phyloP scores from a whole-genome alignment of 495 filamentous ascomycete species.

The Neurospora discreta region DNA sequence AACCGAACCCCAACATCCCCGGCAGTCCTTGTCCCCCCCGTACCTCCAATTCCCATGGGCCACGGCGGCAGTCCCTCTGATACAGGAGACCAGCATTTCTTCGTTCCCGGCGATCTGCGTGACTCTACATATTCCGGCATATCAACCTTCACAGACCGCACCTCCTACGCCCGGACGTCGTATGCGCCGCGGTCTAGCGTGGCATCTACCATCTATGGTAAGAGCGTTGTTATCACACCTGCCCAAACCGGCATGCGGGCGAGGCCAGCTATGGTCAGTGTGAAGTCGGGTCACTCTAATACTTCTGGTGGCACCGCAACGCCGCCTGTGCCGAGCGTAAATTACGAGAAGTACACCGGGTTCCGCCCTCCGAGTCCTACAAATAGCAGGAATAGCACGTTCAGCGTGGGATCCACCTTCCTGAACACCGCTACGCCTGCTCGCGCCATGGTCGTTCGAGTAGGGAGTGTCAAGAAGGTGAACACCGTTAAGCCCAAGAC shows the following conservation, averaged over 20 bases:
- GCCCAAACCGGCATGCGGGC: constrained; percentile 75
- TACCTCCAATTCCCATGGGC: constrained; percentile 78
- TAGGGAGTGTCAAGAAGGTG: constrained; percentile 40
- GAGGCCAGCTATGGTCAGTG: constrained; percentile 82
- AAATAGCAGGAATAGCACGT: constrained; percentile 37
- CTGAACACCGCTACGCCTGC: constrained; percentile 46
- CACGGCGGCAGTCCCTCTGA: constrained; percentile 43
- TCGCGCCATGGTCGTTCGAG: constrained; percentile 41
- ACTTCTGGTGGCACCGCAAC: constrained; percentile 34
- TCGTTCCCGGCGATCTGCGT: constrained; percentile 83
- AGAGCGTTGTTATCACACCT: constrained; percentile 72
- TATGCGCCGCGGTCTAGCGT: constrained; percentile 68
- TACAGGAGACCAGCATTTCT: constrained; percentile 78
- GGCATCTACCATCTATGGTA: constrained; percentile 84
- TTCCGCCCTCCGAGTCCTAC: constrained; percentile 34
- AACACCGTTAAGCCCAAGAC: constrained; percentile 11
- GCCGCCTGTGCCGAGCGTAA: constrained; percentile 44
- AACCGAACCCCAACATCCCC: constrained; percentile 80
- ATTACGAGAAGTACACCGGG: constrained; percentile 40
- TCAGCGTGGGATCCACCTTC: constrained; percentile 55
- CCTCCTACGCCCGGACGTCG: constrained; percentile 53
- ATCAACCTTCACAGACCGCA: constrained; percentile 53
- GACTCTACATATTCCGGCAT: constrained; percentile 70
- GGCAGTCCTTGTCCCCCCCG: constrained; percentile 74
- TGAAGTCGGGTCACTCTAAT: constrained; percentile 50